A percentile compares a stretch with the other conserved stretches of the same genome.
Conservation (phyloP, 2,329 filamentous ascomycete genomes). For the Aspergillus tamarii region DNA sequence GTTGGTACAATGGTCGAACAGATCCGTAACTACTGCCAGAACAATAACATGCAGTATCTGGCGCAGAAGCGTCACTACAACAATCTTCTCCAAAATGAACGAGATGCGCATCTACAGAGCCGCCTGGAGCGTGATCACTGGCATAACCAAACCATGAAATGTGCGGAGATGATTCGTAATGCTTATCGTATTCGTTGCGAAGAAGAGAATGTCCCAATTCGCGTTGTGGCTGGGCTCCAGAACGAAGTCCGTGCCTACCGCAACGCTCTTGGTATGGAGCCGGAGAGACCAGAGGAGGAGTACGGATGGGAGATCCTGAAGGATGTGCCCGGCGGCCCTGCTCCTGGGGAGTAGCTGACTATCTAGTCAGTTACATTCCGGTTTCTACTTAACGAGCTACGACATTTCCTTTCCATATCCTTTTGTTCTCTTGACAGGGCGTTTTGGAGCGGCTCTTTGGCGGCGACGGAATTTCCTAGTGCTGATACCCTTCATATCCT, state of each 20-base stretch:
- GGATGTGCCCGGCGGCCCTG: slow-evolving; percentile 40
- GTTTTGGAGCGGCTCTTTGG: slow-evolving; percentile 27
- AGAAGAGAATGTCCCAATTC: slow-evolving; percentile 50
- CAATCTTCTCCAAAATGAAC: slow-evolving; percentile 53
- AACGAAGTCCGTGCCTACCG: slow-evolving; percentile 54
- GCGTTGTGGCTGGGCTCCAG: slow-evolving; percentile 50
- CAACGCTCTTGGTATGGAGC: slow-evolving; percentile 51
- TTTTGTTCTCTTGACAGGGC: slow-evolving; percentile 19
- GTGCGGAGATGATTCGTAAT: slow-evolving; percentile 53
- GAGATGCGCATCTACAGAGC: slow-evolving; percentile 52
- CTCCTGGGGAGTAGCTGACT: background rate
- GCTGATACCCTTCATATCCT: slow-evolving; percentile 31
- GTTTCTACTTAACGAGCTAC: slow-evolving; percentile 21
- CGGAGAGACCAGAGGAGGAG: slow-evolving; percentile 53
- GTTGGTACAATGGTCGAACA: slow-evolving; percentile 54
- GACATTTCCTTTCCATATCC: slow-evolving; percentile 22
- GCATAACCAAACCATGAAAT: slow-evolving; percentile 52
- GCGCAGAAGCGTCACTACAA: slow-evolving; percentile 54
- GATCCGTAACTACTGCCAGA: slow-evolving; percentile 54
- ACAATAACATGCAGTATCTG: slow-evolving; percentile 53
- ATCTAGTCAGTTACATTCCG: background rate
- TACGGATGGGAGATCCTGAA: slow-evolving; percentile 54
- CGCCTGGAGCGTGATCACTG: slow-evolving; percentile 55
- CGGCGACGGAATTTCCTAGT: slow-evolving; percentile 20
- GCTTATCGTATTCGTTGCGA: slow-evolving; percentile 52